phyloP scores from a whole-genome alignment of 2,329 filamentous ascomycete genomes.

The Arthrobotrys sinensis region DNA sequence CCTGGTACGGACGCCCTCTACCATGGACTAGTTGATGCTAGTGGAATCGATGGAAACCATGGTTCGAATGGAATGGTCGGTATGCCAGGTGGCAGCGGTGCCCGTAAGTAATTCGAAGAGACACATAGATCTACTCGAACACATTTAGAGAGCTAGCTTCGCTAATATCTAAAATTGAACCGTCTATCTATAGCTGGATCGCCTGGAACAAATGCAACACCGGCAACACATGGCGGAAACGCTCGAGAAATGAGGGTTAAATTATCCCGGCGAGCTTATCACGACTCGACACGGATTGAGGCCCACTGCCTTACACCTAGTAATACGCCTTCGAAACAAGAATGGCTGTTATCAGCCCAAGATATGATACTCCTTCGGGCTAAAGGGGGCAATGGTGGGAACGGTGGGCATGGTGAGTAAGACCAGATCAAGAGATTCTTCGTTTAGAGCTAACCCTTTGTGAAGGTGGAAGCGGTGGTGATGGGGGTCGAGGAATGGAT shows the following conservation, averaged over 20 bases:
- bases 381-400: constrained; percentile 28
- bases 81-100: constrained; percentile 31
- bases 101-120: constrained; percentile 20
- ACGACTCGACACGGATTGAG: constrained; percentile 9
- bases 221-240: constrained; percentile 25
- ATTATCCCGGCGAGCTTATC: neutral
- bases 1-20: constrained; percentile 25
- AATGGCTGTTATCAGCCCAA: constrained; percentile 26
- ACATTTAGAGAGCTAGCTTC: neutral
- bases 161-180: neutral
- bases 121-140: neutral
- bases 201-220: constrained; percentile 38
- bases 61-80: constrained; percentile 18
- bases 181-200: constrained; percentile 15
- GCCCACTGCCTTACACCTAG: constrained; percentile 33
- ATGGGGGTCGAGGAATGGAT: constrained; percentile 32
- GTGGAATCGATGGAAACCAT: constrained; percentile 28
- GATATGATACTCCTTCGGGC: constrained; percentile 43
- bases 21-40: constrained; percentile 23
- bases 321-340: constrained; percentile 37
- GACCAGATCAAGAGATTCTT: too few species aligned
- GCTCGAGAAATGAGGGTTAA: constrained; percentile 30
- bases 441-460: neutral
- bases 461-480: constrained; percentile 33
- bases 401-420: constrained; percentile 23